Base-by-base conservation (phyloP, 106 monocot genomes). In the Dioscorea alata region DNA sequence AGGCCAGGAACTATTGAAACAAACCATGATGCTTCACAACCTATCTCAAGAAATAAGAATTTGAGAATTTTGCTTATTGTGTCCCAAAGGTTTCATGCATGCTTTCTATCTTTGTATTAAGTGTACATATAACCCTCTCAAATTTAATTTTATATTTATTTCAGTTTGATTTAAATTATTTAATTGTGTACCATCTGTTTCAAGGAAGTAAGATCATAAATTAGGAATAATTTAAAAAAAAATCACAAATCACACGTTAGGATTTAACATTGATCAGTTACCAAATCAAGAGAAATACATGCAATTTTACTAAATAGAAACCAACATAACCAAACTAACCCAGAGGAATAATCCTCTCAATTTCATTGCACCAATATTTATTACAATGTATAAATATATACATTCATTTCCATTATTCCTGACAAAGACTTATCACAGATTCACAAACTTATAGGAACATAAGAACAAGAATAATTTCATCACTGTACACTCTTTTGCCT, bases 401-500 rank as follows among this genome's bases (percentile, higher is more conserved):
- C 76, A 76, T 54, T 19, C 60, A 76, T 50, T 64, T 48, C 56
- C 22, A 35, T 64, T 62, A 49, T 64, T 64, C 56, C 56, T 19
- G 64, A 63, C 54, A 57, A 62, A 54, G 15, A 54, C 54, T 13
- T 42, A 42, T 42, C 10, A 42, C 42, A 42, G 42, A 42, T 6
- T 42, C 10, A 42, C 42, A 42, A 5, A 42, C 10, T 42, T 42
- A 42, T 42, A 42, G 0, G 10, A 8, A 42, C 42, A 42, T 42
- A 42, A 42, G 10, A 42, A 42, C 42, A 42, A 8, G 42, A 42
- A 42, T 42, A 42, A 3, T 10, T 42, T 42, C 1, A 8, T 60
- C 51, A 49, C 64, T 77, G 82, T 77, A 82, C 82, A 77, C 77
- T 78, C 60, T 14, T 60, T 28, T 48, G 2, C 17, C 13, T 15